Conservation (phyloP, 768 basidiomycete species). For the Rhodotorula sphaerocarpa region DNA sequence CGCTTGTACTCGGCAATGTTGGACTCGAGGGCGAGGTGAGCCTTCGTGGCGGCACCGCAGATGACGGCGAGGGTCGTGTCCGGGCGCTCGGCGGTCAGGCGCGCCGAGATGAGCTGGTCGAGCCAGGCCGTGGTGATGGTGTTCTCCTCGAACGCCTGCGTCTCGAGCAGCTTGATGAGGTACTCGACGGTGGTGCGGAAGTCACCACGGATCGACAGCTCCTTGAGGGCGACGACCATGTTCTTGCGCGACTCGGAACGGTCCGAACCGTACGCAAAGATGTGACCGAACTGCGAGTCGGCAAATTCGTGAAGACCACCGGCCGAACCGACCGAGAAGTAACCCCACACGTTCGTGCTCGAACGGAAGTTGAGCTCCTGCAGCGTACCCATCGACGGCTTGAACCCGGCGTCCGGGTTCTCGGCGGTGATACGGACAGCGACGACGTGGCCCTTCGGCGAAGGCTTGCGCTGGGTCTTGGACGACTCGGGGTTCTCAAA, state of each 20-base stretch:
- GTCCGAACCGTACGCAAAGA: constrained; percentile 93
- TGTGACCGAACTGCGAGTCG: constrained; percentile 98
- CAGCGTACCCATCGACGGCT: constrained; percentile 81
- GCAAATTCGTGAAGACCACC: constrained; percentile 98
- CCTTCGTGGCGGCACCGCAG: constrained; percentile 92
- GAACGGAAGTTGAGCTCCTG: constrained; percentile 99
- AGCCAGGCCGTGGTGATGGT: constrained; percentile 98
- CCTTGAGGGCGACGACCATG: constrained; percentile 98
- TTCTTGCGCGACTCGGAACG: constrained; percentile 92
- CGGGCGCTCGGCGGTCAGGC: constrained; percentile 93
- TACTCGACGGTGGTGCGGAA: constrained; percentile 99
- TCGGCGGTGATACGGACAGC: constrained; percentile 99
- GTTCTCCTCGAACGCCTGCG: constrained; percentile 93
- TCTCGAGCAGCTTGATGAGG: constrained; percentile 91
- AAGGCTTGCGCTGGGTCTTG: constrained; percentile 84
- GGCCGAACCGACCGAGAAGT: constrained; percentile 91
- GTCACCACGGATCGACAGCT: constrained; percentile 95
- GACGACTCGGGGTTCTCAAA: constrained; percentile 80
- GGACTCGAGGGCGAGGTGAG: constrained; percentile 76
- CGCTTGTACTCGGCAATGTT: constrained; percentile 91
- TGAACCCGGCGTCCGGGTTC: constrained; percentile 99
- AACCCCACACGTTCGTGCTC: constrained; percentile 99
- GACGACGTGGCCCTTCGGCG: constrained; percentile 95
- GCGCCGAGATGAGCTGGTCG: constrained; percentile 91
- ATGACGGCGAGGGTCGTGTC: constrained; percentile 86